These are phyloP conservation scores for Microdochium paspali DNA, from an alignment of 2,329 filamentous ascomycete genomes.

Conservation along the genomic window DNA sequence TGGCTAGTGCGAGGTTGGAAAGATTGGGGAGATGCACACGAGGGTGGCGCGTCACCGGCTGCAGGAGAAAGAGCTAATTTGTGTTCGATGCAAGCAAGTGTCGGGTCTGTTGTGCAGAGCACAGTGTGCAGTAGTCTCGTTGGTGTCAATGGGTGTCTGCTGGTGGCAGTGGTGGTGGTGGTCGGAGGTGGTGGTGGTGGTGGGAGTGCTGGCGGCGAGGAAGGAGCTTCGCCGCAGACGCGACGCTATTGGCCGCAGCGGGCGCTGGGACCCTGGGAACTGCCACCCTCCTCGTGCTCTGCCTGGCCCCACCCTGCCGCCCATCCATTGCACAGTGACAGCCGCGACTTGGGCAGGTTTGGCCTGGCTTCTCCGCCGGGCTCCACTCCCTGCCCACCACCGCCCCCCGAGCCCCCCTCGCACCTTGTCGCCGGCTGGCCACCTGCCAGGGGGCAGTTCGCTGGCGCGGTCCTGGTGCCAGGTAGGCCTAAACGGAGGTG, in stretches of 20 bases:
- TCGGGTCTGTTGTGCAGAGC: background rate
- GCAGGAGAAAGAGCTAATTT: background rate
- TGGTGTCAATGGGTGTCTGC: background rate
- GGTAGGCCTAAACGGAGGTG: no score
- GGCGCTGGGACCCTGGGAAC: no score
- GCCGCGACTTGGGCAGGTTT: background rate
- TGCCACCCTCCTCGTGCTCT: no score
- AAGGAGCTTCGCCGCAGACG: no score
- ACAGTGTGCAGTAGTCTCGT: background rate
- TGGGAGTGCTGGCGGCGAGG: background rate
- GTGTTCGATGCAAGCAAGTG: background rate
- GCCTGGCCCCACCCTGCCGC: background rate
- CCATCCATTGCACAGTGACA: background rate
- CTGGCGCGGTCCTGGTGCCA: no score
- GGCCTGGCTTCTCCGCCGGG: background rate
- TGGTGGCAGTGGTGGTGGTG: background rate
- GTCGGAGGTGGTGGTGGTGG: background rate
- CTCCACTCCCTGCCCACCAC: background rate
- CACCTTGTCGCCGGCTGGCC: background rate
- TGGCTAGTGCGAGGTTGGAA: background rate
- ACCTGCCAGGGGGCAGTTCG: background rate
- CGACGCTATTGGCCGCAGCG: background rate
- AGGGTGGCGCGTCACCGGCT: background rate
- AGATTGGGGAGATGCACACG: background rate
- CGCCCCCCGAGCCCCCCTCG: background rate